phyloP scores from a whole-genome alignment of 371 early-diverging fungal genomes.

The Sporodiniella umbellata region DNA sequence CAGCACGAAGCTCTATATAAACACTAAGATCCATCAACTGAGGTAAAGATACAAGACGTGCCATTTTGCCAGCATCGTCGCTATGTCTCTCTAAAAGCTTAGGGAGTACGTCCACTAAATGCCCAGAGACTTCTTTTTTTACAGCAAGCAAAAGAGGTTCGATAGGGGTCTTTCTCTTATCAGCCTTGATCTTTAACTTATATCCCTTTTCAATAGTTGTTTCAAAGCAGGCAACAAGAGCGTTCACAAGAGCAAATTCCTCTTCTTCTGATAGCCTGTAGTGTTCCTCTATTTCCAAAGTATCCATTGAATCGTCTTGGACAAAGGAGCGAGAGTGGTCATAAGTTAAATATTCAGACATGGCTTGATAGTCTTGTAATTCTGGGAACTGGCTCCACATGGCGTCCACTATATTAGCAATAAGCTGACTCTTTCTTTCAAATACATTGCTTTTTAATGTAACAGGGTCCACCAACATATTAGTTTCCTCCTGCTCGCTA shows the following conservation, averaged over 20 bases:
- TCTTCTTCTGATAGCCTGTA: constrained; percentile 60
- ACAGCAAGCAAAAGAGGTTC: constrained; percentile 20
- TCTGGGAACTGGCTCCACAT: constrained; percentile 51
- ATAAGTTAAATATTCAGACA: constrained; percentile 54
- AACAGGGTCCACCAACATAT: constrained; percentile 14
- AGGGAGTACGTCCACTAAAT: constrained; percentile 54
- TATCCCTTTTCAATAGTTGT: constrained; percentile 30
- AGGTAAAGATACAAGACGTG: constrained; percentile 55
- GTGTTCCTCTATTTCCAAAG: constrained; percentile 22
- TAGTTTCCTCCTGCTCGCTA: constrained; percentile 14
- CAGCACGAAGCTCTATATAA: constrained; percentile 65
- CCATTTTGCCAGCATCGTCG: constrained; percentile 49
- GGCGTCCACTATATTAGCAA: constrained; percentile 52
- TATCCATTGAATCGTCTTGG: constrained; percentile 14
- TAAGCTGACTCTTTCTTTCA: constrained; percentile 20
- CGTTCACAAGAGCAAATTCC: constrained; percentile 59
- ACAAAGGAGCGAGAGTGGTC: constrained; percentile 48
- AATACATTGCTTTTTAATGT: constrained; percentile 2
- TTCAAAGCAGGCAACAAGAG: constrained; percentile 45
- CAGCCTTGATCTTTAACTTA: constrained; percentile 18
- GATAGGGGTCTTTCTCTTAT: constrained; percentile 22
- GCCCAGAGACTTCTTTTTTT: constrained; percentile 51
- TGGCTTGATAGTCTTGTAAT: constrained; percentile 51
- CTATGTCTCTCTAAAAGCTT: constrained; percentile 66
- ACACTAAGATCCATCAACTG: constrained; percentile 56